Base-by-base conservation (phyloP, 1,284 basidiomycete genomes). In the Trichosporon faecale region DNA sequence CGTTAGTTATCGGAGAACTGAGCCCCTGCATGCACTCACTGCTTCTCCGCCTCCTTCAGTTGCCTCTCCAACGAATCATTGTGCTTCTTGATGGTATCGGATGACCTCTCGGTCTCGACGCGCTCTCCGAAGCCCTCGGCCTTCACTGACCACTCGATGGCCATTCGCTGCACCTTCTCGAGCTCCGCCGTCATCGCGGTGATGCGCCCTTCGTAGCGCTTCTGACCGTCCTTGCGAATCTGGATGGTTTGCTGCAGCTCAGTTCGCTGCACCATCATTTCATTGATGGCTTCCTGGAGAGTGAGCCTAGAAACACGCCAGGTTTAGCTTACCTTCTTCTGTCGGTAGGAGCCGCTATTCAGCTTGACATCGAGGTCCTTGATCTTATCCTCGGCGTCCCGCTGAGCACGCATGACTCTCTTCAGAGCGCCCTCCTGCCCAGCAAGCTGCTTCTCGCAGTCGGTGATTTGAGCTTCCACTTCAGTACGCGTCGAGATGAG, bases 301-400 rank as follows among this genome's bases (percentile, higher is more conserved):
- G 40, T 67, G 3, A 49, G 40, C 29, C 12, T 55, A 14, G n/a
- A n/a, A n/a, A n/a, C 25, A 29, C 29, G 16, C 9, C 27, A 29
- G 6, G 11, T 23, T 14, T 5, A 12, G 27, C 66, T 18, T 12
- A 66, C 66, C 55, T 44, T 44, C 37, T 67, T 65, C 63, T 67
- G 27, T 23, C 23, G 18, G 14, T 31, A 25, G 16, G 65, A 7
- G 4, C 33, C 23, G 18, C 87, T 85, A 72, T 91, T 89, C 16
- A 97, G 87, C 70, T 96, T 92, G 3, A 86, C 80, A 70, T 92
- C 89, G 2, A 90, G 83, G 0, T 94, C 95, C 72, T 89, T 86
- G 2, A 64, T 29, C 7, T 65, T 49, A 2, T 44, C 9, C 44
- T 66, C 44, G 1, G 44, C 66, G 16, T 55, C 46, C 7, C 46